Base-by-base conservation (phyloP, 306 rosid genomes). In the Trifolium dubium region DNA sequence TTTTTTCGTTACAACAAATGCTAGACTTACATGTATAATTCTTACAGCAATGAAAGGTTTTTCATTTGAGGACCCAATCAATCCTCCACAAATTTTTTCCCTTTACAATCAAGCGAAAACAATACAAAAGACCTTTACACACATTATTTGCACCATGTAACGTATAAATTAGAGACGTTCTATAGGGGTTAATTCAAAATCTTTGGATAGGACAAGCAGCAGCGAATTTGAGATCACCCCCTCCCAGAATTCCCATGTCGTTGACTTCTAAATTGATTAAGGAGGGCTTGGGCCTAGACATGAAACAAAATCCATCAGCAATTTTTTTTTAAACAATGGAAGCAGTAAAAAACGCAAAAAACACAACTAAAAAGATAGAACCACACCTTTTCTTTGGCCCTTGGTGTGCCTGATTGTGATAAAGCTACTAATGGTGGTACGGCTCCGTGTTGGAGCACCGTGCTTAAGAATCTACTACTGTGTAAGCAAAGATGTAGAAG, bases 351-450 rank as follows among this genome's bases (percentile, higher is more conserved):
- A 61, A 64, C 35, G 67, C 18, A 71, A 53, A 40, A 66, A 73
- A 69, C 43, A 62, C 18, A 69, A 77, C 51, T 51, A 65, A 9
- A 28, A 46, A 34, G 70, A 53, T 64, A 58, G 63, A 37, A 80
- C 43, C 76, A 31, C 75, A 95, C 98, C 93, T 95, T 95, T 81
- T 95, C 98, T 84, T 87, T 90, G 82, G 96, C 99, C 86, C 98
- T 95, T 11, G 90, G 87, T 59, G 99, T 95, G 81, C 99, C 99
- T 69, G 97, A 90, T 68, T 90, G 96, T 50, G 96, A 87, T 81
- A 95, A 81, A 41, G 90, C 92, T 30, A 92, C 99, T 56, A 95
- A 86, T 8, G 99, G 99, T 0, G 99, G 99, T 72, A 95, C 97
- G 34, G 95, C 96, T 69, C 99, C 98, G 79, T 92, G 98, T 67